phyloP scores from a whole-genome alignment of 2,329 filamentous ascomycete species.

The Trichoderma koningiopsis region DNA sequence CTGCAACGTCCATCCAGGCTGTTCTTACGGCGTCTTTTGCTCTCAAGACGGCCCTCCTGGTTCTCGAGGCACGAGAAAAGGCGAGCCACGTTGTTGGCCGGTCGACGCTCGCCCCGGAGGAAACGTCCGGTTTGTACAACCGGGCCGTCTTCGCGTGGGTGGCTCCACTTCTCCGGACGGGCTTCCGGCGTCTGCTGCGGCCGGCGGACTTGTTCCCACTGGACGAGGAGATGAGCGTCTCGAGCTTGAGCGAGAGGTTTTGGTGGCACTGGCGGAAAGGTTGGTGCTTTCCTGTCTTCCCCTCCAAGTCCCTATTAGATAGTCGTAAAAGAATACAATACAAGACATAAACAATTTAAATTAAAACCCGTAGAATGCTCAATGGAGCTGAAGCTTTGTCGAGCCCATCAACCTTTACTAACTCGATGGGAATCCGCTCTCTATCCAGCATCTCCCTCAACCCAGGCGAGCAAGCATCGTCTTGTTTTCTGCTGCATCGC shows the following conservation, averaged over 20 bases:
- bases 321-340: constrained; percentile 17
- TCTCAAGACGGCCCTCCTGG: constrained; percentile 41
- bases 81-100: constrained; percentile 36
- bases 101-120: constrained; percentile 40
- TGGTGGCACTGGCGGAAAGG: constrained; percentile 37
- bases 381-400: not conserved
- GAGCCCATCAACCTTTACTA: constrained; percentile 9
- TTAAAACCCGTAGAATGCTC: not conserved
- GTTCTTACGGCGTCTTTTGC: constrained; percentile 38
- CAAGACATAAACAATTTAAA: not conserved
- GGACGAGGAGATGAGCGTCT: constrained; percentile 39
- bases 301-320: not conserved
- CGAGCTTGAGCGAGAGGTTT: constrained; percentile 36
- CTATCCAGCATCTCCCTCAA: constrained; percentile 8
- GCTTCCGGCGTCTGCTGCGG: constrained; percentile 40
- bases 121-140: constrained; percentile 43
- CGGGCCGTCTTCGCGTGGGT: constrained; percentile 45
- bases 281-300: constrained; percentile 23
- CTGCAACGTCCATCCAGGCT: constrained; percentile 33
- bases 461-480: constrained; percentile 1
- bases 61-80: constrained; percentile 46
- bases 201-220: constrained; percentile 41
- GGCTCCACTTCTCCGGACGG: constrained; percentile 40
- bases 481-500: constrained; percentile 31
- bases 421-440: not conserved